Conservation (phyloP, 2,329 filamentous ascomycete species). For the Pseudovirgaria hyperparasitica region DNA sequence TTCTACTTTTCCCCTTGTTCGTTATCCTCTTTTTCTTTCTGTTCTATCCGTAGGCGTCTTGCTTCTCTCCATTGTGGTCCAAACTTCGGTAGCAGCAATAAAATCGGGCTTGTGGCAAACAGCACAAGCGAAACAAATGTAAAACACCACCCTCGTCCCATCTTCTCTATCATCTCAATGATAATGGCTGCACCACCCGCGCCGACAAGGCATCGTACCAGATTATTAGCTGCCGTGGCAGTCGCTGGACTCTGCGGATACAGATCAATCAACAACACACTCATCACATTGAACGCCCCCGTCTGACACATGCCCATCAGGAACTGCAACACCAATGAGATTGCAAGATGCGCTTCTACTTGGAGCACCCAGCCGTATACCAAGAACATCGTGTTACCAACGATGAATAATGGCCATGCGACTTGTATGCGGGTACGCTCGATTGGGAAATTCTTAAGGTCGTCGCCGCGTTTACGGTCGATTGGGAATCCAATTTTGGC, state of each 20-base stretch:
- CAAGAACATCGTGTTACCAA: constrained; percentile 20
- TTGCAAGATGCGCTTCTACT: constrained; percentile 19
- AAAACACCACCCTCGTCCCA: constrained; percentile 33
- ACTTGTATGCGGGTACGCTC: constrained; percentile 28
- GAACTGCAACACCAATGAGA: constrained; percentile 32
- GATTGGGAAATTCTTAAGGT: constrained; percentile 36
- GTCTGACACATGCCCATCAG: constrained; percentile 42
- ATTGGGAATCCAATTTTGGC: constrained; percentile 46
- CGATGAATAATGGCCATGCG: constrained; percentile 18
- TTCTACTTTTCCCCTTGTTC: too few species aligned
- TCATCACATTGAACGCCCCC: constrained; percentile 39
- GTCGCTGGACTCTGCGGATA: constrained; percentile 22
- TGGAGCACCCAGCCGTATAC: constrained; percentile 28
- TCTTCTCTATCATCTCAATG: constrained; percentile 27
- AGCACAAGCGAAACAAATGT: constrained; percentile 32
- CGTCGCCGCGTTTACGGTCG: constrained; percentile 40
- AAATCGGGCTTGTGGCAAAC: constrained; percentile 24
- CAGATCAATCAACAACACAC: constrained; percentile 25
- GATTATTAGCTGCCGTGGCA: constrained; percentile 21
- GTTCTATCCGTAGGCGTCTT: too few species aligned
- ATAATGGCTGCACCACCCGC: constrained; percentile 25
- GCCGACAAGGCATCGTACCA: constrained; percentile 21
- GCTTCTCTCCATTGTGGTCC: constrained; percentile 33
- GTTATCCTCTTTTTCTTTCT: too few species aligned
- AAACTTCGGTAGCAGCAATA: constrained; percentile 26